Evolutionary conservation across 2,329 filamentous ascomycete species (phyloP).

Genomic region (Atkinsonella texensis): DNA sequence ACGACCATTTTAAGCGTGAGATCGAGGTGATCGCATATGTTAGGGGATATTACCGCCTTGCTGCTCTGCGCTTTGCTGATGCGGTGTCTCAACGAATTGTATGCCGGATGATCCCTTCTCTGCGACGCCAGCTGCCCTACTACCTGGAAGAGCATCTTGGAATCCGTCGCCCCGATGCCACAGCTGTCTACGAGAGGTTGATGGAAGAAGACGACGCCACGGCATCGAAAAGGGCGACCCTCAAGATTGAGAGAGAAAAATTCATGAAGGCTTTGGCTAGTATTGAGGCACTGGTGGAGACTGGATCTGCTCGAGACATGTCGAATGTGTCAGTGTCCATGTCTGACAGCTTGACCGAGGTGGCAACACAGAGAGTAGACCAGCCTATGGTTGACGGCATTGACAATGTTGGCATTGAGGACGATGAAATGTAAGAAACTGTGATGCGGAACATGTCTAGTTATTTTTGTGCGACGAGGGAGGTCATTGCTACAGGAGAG

Average conservation of each 20-base stretch:
- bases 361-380: constrained; percentile 6
- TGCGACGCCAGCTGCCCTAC: constrained; percentile 26
- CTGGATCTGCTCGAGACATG: constrained; percentile 13
- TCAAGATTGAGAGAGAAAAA: constrained; percentile 33
- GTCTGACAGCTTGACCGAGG: constrained; percentile 11
- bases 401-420: neutral
- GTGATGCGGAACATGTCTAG: no score
- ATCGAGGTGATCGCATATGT: constrained; percentile 51
- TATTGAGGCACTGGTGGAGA: constrained; percentile 33
- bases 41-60: constrained; percentile 57
- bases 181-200: constrained; percentile 25
- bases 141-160: constrained; percentile 34
- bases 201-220: constrained; percentile 38
- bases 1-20: constrained; percentile 48
- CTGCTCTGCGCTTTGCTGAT: constrained; percentile 53
- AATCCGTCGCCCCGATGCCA: constrained; percentile 19
- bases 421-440: constrained; percentile 1
- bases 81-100: constrained; percentile 33
- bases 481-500: neutral
- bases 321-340: constrained; percentile 3
- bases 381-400: neutral
- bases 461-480: neutral
- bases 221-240: constrained; percentile 26
- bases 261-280: constrained; percentile 33
- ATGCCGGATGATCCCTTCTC: constrained; percentile 35